Base-by-base conservation (phyloP, 177 flowering plant species). In the Telopea speciosissima region DNA sequence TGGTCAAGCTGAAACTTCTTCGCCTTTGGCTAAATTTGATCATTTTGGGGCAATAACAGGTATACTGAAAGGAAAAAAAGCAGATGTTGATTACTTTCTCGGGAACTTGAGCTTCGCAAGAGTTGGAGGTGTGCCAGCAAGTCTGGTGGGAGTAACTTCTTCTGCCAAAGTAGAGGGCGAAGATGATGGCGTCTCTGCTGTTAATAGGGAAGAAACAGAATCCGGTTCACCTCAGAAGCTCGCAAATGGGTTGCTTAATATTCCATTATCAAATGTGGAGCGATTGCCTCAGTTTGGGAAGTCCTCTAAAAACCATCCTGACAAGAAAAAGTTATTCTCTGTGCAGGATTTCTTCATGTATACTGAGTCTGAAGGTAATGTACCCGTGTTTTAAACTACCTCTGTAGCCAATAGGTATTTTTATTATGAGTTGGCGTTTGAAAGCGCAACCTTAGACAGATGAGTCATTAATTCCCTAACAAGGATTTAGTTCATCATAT, bases 191-290 rank as follows among this genome's bases (percentile, higher is more conserved):
- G 82, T 52, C 59, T 60, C 75, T 44, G 40, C 78, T 60, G 79
- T 63, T 2, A 81, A 64, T 69, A 80, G 68, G 68, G 92, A 87
- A 62, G 92, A 86, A 62, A 65, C 76, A 61, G 89, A 81, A 22
- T 79, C 71, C 66, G 80, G 45, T 69, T 80, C 87, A 3, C 76
- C 88, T 24, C 93, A 85, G 80, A 90, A 84, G 77, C 44, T 86
- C 70, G 87, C 88, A 8, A 74, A 69, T 85, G 92, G 92, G 23
- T 78, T 95, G 75, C 82, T 90, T 12, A 84, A 83, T 68, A 90
- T 91, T 78, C 99, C 99, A 22, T 80, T 95, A 45, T 95, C 98
- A 13, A 95, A 95, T 81, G 98, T 93, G 62, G 99, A 91, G 82
- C 88, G 96, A 12, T 77, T 95, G 83, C 90, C 96, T 21, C 93